Percentiles rank a stretch among this genome's conserved stretches.
phyloP scores from a whole-genome alignment of 2,329 filamentous ascomycete species.

The Trichoderma koningii region DNA sequence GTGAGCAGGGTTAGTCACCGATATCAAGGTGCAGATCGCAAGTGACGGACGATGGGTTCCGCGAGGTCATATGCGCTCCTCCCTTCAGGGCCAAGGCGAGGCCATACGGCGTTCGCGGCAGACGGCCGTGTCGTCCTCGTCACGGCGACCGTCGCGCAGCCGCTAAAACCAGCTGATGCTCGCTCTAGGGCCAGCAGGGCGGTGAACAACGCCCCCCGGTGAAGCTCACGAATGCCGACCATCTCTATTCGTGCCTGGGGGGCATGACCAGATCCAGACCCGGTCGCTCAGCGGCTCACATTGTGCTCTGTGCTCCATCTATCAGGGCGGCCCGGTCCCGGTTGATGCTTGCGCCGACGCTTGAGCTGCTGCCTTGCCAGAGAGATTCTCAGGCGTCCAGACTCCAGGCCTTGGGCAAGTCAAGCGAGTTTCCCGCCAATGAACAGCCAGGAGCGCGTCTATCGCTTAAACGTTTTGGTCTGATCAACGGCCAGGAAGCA shows the following conservation, averaged over 20 bases:
- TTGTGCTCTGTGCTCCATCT: constrained; percentile 2
- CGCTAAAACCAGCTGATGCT: constrained; percentile 1
- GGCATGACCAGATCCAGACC: background rate
- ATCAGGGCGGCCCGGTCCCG: background rate
- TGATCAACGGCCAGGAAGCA: constrained; percentile 1
- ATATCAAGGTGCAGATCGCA: background rate
- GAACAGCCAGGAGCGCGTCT: constrained; percentile 20
- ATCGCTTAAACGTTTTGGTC: constrained; percentile 19
- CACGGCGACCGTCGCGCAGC: background rate
- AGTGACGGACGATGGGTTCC: background rate
- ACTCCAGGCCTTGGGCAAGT: background rate
- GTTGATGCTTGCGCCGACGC: background rate
- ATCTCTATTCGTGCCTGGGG: background rate
- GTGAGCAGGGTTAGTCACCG: constrained; percentile 10
- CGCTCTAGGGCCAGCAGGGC: background rate
- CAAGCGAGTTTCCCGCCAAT: constrained; percentile 11
- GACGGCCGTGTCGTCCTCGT: constrained; percentile 1
- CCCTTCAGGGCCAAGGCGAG: background rate
- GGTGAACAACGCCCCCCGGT: background rate
- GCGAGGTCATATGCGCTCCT: constrained; percentile 18
- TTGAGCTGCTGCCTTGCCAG: background rate
- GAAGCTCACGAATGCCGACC: background rate
- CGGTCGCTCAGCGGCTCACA: background rate
- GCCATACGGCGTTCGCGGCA: background rate
- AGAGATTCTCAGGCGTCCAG: constrained; percentile 3